Percentiles rank a stretch among this genome's conserved stretches.
Evolutionary conservation across 345 rosid species (phyloP).

Genomic region (Schrenkiella parvula): DNA sequence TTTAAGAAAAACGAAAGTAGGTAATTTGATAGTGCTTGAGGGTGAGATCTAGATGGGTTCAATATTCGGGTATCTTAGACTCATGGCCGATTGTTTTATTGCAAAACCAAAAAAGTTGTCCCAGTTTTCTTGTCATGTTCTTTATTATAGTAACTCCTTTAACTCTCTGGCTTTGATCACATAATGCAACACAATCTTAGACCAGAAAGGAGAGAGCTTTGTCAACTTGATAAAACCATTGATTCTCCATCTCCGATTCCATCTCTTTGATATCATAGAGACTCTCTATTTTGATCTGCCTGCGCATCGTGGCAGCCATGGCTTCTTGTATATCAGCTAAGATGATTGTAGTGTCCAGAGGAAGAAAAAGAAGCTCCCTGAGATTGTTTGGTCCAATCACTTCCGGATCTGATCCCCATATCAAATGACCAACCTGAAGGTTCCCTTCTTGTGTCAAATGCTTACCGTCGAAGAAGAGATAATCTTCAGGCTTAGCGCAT

Average conservation of each 20-base stretch:
- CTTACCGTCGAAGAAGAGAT: conserved; percentile 34
- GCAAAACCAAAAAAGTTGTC: background rate
- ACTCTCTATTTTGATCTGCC: conserved; percentile 10
- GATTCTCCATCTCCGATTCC: conserved; percentile 21
- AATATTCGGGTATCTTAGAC: background rate
- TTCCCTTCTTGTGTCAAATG: conserved; percentile 32
- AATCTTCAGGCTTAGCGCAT: conserved; percentile 29
- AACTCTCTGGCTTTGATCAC: background rate
- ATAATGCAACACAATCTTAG: conserved; percentile 17
- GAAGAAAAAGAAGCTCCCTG: conserved; percentile 28
- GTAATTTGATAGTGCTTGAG: too few relatives aligned
- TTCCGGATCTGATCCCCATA: conserved; percentile 28
- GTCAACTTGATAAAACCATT: conserved; percentile 7
- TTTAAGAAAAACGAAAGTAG: too few relatives aligned
- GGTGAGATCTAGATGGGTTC: background rate
- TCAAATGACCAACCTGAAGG: conserved; percentile 17
- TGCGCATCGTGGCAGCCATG: conserved; percentile 7
- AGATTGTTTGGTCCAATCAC: conserved; percentile 34
- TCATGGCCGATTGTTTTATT: background rate
- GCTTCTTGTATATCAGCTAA: conserved; percentile 13
- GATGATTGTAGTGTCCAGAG: conserved; percentile 1
- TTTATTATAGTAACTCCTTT: background rate
- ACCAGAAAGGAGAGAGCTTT: conserved; percentile 4
- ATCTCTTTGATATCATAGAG: conserved; percentile 20
- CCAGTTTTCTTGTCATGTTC: background rate